phyloP scores from a whole-genome alignment of 2,329 filamentous ascomycete genomes.

The Tricladium varicosporioides region DNA sequence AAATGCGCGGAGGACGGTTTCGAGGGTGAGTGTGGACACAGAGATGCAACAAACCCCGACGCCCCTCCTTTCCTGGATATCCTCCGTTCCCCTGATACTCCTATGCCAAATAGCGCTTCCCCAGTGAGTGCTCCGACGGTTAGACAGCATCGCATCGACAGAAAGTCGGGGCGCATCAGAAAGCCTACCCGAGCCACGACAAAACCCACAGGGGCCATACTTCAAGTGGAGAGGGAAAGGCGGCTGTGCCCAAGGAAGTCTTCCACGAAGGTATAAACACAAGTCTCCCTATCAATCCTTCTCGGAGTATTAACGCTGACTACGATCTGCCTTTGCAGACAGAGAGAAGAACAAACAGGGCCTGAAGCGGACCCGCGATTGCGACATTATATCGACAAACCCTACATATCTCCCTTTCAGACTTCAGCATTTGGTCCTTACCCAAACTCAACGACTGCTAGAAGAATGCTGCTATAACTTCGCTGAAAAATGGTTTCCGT shows the following conservation, averaged over 20 bases:
- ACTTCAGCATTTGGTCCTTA: slow-evolving; percentile 17
- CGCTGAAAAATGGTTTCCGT: slow-evolving; percentile 19
- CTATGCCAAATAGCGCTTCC: slow-evolving; percentile 10
- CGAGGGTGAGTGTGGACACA: slow-evolving; percentile 3
- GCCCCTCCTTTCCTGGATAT: slow-evolving; percentile 3
- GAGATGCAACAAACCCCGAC: slow-evolving; percentile 1
- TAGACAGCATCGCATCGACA: slow-evolving; percentile 6
- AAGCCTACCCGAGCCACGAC: slow-evolving; percentile 4
- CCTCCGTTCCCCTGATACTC: slow-evolving; percentile 1
- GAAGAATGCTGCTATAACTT: slow-evolving; percentile 19
- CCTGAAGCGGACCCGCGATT: background rate
- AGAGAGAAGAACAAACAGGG: background rate
- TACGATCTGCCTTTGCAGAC: slow-evolving; percentile 1
- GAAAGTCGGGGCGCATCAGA: slow-evolving; percentile 4
- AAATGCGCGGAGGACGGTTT: slow-evolving; percentile 4
- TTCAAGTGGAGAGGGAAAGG: slow-evolving; percentile 7
- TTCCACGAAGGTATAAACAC: slow-evolving; percentile 10
- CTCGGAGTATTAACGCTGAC: background rate
- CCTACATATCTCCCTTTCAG: slow-evolving; percentile 15
- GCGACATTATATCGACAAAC: slow-evolving; percentile 2
- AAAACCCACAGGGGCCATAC: slow-evolving; percentile 1
- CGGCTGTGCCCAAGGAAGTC: slow-evolving; percentile 7
- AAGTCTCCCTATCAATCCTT: slow-evolving; percentile 8
- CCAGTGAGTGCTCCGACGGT: slow-evolving; percentile 7
- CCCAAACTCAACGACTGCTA: slow-evolving; percentile 13